Conservation (phyloP, 345 rosid genomes). For the Eucalyptus pauciflora region DNA sequence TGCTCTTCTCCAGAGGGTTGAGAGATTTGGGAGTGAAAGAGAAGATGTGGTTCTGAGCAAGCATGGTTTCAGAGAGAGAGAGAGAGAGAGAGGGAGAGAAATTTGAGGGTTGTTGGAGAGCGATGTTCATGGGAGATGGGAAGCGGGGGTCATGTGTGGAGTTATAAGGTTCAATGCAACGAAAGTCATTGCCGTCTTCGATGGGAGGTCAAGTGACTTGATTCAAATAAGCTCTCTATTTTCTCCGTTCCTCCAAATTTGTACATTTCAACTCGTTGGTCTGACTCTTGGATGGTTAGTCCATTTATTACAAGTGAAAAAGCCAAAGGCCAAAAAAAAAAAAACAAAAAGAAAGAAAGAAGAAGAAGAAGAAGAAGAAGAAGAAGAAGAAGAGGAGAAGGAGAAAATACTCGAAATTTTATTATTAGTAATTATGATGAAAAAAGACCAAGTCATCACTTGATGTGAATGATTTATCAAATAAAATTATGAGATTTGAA, state of each 20-base stretch:
- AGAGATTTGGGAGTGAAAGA: not conserved
- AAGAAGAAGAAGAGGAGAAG: too few relatives aligned
- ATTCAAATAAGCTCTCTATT: not conserved
- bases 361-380: too few relatives aligned
- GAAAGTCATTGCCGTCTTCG: slow-evolving; percentile 27
- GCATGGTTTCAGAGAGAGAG: not conserved
- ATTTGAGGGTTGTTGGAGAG: not conserved
- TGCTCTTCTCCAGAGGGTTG: not conserved
- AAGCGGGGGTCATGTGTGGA: not conserved
- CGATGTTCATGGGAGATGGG: not conserved
- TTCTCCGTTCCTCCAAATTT: slow-evolving; percentile 1
- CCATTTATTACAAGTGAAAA: not conserved
- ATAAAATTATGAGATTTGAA: not conserved
- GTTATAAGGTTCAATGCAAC: not conserved
- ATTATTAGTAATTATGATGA: not conserved
- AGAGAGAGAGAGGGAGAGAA: not conserved
- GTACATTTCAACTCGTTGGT: not conserved
- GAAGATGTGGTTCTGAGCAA: not conserved
- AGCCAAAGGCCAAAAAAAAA: not conserved
- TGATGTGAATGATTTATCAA: not conserved
- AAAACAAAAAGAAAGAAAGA: accelerated
- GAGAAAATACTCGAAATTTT: not conserved
- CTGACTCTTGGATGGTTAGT: not conserved
- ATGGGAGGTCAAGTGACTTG: not conserved
- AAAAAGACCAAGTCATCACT: not conserved